Evolutionary conservation across 176 grass and related monocot genomes (phyloP), one percentile per base, ranked within the genome.

Genomic region (Oryza australiensis): DNA sequence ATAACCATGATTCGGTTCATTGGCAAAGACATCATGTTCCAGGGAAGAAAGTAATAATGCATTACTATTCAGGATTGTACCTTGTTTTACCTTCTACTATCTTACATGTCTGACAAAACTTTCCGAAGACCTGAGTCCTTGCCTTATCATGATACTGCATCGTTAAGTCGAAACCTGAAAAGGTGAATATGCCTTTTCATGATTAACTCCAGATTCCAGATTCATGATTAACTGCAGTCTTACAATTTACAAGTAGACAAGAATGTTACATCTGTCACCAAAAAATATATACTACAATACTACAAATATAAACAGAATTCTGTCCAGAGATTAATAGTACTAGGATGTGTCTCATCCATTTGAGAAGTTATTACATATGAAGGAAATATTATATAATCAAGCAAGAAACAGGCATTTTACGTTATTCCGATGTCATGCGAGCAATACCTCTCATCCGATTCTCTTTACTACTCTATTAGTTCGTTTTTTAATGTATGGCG

Each of bases 1-100:
- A 12, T 37, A n/a, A 26, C 76, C 76, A 74, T 86, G 68, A 80
- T 72, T 27, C 24, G 9, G 68, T 64, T 63, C 9, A 24, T 12
- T 26, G 83, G 27, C 38, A 28, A 72, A 78, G 38, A 14, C 18
- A 1, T 10, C 38, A 76, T 66, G 16, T 26, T 43, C 60, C 51
- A 4, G 23, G 20, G 13, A 59, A 55, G 51, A 71, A 85, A 24
- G 51, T 22, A 38, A 43, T 37, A 77, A 26, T 24, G 49, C 26
- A 63, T 13, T 15, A 78, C 22, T 62, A n/a, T 85, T 78, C 34
- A 71, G 51, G 66, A 26, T 34, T 18, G 27, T 35, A 70, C 38
- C 43, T 14, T 40, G 74, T 20, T 77, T 62, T 75, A 20, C 81
- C 20, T 53, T 29, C 24, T 48, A 13, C 73, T 5, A 13, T 26